Conservation (phyloP, 192 early-diverging fungal genomes). For the Dissophora globulifera region DNA sequence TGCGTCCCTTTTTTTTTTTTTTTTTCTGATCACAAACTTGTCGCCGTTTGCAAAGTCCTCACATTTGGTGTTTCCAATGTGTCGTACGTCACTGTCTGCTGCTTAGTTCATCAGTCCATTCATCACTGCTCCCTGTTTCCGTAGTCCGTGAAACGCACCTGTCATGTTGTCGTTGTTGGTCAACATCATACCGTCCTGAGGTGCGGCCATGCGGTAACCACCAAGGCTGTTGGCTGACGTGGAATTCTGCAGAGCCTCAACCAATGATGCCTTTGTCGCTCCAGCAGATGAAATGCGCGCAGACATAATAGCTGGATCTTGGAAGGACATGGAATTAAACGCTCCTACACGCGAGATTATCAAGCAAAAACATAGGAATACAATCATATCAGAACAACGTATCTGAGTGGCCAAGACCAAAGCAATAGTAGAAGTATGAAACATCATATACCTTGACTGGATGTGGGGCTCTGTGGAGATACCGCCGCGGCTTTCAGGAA, state of each 20-base stretch:
- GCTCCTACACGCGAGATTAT: constrained; percentile 3
- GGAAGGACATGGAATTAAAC: constrained; percentile 48
- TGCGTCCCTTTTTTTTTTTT: no score
- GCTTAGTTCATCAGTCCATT: constrained; percentile 2
- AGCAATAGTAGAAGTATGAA: no score
- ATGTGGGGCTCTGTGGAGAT: background rate
- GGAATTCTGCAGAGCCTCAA: constrained; percentile 41
- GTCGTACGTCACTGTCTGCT: background rate
- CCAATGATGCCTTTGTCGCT: constrained; percentile 14
- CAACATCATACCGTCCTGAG: constrained; percentile 7
- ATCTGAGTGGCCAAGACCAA: no score
- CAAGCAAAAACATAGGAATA: no score
- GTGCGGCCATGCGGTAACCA: constrained; percentile 20
- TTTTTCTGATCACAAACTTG: no score
- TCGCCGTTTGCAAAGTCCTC: no score
- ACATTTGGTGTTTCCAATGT: no score
- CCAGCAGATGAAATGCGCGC: constrained; percentile 47
- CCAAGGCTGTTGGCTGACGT: background rate
- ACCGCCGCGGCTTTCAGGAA: constrained; percentile 64
- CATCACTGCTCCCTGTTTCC: constrained; percentile 11
- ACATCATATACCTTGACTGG: background rate
- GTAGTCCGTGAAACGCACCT: constrained; percentile 34
- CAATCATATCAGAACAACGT: constrained; percentile 1
- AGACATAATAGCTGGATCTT: constrained; percentile 71
- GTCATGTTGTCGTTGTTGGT: constrained; percentile 18